Evolutionary conservation across 352 stramenopile genomes (phyloP), one percentile per base, ranked within the genome.

Genomic region (Blastocystis sp.): DNA sequence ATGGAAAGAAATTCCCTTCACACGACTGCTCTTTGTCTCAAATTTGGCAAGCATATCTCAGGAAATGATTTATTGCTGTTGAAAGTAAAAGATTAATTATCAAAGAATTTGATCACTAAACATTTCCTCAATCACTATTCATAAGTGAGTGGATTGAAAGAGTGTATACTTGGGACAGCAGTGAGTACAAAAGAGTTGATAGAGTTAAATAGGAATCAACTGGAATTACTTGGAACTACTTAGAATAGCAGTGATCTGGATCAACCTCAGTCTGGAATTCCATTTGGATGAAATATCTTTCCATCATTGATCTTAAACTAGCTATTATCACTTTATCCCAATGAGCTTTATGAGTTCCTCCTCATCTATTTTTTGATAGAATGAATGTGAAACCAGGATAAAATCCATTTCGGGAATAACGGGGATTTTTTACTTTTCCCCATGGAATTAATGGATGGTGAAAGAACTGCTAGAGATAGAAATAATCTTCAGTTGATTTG

Each of bases 1-100:
- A 91, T 99, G 97, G 94, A 99, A 99, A 79, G 95, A 95, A 57
- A 99, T 93, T 3, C 97, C 97, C 92, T 99, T 99, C 6, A 99
- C 97, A 82, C 97, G 94, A 90, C 98, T 98, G 90, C 96, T 99
- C 94, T 99, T 99, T 90, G 95, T 98, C 93, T 99, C 96, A 91
- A 99, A 99, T 92, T 99, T 99, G 87, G 96, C 98, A 91, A 98
- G 91, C 96, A 98, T 99, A 11, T 13, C 17, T 19, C 57, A n/a
- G 24, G 30, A 24, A 59, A 51, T 33, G 66, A 78, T 42, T 59
- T 78, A 33, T 62, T 33, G 56, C 6, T 13, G 6, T 33, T 33
- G 3, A 13, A 33, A 33, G 27, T 2, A 6, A n/a, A 33, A 13
- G 3, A n/a, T 62, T 62, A 13, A 62, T 62, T 33, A 62, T 62